Evolutionary conservation across 768 basidiomycete species (phyloP).

Genomic region (Suillus subluteus): DNA sequence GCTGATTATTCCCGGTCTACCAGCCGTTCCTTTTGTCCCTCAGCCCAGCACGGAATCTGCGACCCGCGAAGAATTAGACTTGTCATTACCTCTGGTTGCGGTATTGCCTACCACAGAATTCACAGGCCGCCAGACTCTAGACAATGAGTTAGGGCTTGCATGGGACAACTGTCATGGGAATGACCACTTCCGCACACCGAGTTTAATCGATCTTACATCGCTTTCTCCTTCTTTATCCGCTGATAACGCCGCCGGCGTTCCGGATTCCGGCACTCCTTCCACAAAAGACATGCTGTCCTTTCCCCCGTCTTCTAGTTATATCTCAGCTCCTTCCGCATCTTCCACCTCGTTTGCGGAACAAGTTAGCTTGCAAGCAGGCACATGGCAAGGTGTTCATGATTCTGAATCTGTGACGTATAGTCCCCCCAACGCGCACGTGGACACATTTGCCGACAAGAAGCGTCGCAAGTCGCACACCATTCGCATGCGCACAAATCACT

Average conservation of each 20-base stretch:
- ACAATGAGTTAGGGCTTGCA: conserved; percentile 61
- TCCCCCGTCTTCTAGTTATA: background rate
- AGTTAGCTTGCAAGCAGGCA: conserved; percentile 13
- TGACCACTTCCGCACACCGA: conserved; percentile 55
- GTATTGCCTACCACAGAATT: conserved; percentile 13
- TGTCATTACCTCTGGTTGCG: conserved; percentile 25
- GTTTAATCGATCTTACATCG: conserved; percentile 56
- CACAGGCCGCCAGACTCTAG: conserved; percentile 43
- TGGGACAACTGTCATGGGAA: conserved; percentile 42
- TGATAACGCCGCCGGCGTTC: conserved; percentile 1
- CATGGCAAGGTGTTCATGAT: conserved; percentile 17
- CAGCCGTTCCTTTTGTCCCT: conserved; percentile 37
- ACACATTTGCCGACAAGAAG: conserved; percentile 29
- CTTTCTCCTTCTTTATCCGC: conserved; percentile 39
- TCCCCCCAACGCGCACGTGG: conserved; percentile 33
- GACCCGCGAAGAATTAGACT: conserved; percentile 18
- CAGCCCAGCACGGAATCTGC: conserved; percentile 32
- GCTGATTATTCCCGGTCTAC: conserved; percentile 39
- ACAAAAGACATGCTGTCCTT: background rate
- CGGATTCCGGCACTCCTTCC: background rate
- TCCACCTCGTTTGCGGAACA: conserved; percentile 4
- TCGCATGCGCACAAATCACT: conserved; percentile 59
- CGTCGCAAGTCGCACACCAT: conserved; percentile 52
- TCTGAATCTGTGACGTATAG: conserved; percentile 9
- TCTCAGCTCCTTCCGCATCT: background rate